Evolutionary conservation across 805 yeast species (phyloP).

Genomic region (Candida coquimbonensis): DNA sequence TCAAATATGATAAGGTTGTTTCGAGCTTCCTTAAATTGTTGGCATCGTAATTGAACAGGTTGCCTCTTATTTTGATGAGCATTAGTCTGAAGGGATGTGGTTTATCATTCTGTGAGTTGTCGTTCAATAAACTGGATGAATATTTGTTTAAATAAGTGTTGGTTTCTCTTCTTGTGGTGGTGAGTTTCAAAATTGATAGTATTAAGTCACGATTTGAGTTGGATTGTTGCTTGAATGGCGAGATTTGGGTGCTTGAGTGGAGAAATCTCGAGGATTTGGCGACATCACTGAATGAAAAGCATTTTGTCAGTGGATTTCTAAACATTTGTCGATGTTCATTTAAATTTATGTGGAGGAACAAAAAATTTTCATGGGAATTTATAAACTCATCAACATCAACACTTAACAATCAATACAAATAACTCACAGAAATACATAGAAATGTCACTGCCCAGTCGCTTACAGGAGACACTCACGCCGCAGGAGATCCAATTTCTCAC

Average conservation of each 20-base stretch:
- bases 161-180: conserved; percentile 93
- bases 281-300: no score
- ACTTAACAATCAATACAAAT: no score
- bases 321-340: neutral
- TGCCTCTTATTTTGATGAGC: conserved; percentile 23
- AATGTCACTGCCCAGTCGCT: conserved; percentile 16
- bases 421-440: no score
- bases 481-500: conserved; percentile 79
- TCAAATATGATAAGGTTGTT: conserved; percentile 17
- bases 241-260: no score
- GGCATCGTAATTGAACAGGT: conserved; percentile 10
- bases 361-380: neutral
- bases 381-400: neutral
- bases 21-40: conserved; percentile 11
- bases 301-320: neutral
- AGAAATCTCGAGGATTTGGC: neutral
- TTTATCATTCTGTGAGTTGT: conserved; percentile 1
- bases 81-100: conserved; percentile 25
- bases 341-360: neutral
- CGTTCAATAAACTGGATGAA: conserved; percentile 25
- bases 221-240: conserved; percentile 14
- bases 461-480: conserved; percentile 56
- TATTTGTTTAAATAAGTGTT: conserved; percentile 71
- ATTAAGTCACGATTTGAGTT: conserved; percentile 60
- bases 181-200: conserved; percentile 76